Evolutionary conservation across 202 grass and related monocot genomes (phyloP).

Genomic region (Sporobolus alterniflorus): DNA sequence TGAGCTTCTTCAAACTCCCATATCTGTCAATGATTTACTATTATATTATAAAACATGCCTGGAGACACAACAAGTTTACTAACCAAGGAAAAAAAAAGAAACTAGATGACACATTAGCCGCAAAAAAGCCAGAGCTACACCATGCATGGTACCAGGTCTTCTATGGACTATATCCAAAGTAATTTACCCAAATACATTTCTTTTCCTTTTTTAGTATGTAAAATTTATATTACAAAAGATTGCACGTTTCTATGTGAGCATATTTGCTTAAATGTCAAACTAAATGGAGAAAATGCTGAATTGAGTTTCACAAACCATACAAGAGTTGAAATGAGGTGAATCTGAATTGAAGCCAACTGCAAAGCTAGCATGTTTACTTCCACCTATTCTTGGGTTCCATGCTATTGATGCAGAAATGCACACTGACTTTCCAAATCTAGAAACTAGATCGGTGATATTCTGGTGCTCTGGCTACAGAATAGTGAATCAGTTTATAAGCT

Average conservation of each 20-base stretch:
- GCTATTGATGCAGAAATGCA: conserved; percentile 79
- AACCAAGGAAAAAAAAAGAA: conserved; percentile 5
- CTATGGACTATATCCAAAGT: background rate
- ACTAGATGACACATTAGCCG: background rate
- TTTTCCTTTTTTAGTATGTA: conserved; percentile 23
- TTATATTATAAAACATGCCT: conserved; percentile 27
- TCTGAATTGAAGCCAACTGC: conserved; percentile 93
- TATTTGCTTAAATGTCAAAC: background rate
- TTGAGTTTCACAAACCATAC: conserved; percentile 60
- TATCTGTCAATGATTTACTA: conserved; percentile 59
- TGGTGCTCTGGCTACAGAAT: conserved; percentile 85
- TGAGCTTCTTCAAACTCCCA: conserved; percentile 94
- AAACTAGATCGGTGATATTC: conserved; percentile 77
- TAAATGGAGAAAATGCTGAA: conserved; percentile 6
- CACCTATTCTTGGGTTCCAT: conserved; percentile 75
- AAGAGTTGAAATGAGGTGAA: conserved; percentile 72
- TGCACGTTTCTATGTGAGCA: background rate
- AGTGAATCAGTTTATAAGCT: background rate
- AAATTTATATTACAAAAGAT: no score
- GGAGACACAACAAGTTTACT: background rate
- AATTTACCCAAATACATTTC: background rate
- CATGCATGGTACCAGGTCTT: background rate
- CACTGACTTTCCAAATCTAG: conserved; percentile 64
- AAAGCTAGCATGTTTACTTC: conserved; percentile 76
- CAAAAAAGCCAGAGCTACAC: conserved; percentile 5